phyloP scores from a whole-genome alignment of 2,329 filamentous ascomycete genomes.

The Pseudogymnoascus sp. region DNA sequence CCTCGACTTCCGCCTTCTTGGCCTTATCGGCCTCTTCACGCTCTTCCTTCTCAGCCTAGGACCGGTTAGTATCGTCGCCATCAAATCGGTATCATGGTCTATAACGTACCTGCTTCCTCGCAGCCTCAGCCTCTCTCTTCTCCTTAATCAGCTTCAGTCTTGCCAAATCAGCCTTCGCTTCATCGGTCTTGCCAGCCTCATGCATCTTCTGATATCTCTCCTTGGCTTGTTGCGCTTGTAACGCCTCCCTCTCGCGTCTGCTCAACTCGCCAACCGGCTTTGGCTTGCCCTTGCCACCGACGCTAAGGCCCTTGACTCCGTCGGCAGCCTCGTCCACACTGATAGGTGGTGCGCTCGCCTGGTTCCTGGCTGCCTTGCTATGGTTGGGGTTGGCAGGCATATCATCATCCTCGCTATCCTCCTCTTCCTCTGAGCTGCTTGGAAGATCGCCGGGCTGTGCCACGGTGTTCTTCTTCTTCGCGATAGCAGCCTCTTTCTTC shows the following conservation, averaged over 20 bases:
- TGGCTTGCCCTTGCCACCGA: slow-evolving; percentile 36
- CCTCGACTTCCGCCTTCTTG: slow-evolving; percentile 42
- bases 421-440: slow-evolving; percentile 57
- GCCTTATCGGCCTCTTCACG: slow-evolving; percentile 32
- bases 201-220: slow-evolving; percentile 89
- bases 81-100: slow-evolving; percentile 14
- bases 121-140: slow-evolving; percentile 77
- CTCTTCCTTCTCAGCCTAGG: slow-evolving; percentile 33
- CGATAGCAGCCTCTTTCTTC: slow-evolving; percentile 82
- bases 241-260: slow-evolving; percentile 65
- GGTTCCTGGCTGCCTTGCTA: slow-evolving; percentile 63
- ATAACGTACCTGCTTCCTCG: slow-evolving; percentile 67
- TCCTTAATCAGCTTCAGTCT: slow-evolving; percentile 75
- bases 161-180: slow-evolving; percentile 84
- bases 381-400: slow-evolving; percentile 93
- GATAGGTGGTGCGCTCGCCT: slow-evolving; percentile 38
- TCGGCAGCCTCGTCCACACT: slow-evolving; percentile 46
- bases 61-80: slow-evolving; percentile 17
- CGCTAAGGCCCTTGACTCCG: slow-evolving; percentile 48
- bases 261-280: slow-evolving; percentile 48
- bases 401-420: slow-evolving; percentile 48
- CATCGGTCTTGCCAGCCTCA: slow-evolving; percentile 91
- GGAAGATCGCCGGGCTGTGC: slow-evolving; percentile 83
- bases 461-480: slow-evolving; percentile 61
- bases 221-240: slow-evolving; percentile 81